Base-by-base conservation (phyloP, 768 basidiomycete species). In the Kwoniella sp. region DNA sequence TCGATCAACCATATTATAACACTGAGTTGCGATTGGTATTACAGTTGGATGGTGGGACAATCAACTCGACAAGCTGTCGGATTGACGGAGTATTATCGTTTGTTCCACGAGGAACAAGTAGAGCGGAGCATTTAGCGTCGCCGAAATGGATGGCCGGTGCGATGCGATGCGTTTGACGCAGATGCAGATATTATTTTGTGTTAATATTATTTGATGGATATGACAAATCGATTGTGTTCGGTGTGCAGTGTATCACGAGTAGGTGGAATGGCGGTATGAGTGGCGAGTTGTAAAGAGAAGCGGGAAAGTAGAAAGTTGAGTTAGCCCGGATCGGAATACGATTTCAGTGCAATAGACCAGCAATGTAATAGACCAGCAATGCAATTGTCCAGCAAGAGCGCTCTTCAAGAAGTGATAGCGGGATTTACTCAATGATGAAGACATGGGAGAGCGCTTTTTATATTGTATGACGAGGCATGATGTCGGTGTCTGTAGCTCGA, bases 1-100 rank as follows among this genome's bases (percentile, higher is more conserved):
- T 40, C 47, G 48, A 58, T 50, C 57, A 27, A 50, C 46, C 57
- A 58, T 58, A 25, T 27, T 58, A 58, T 22, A 50, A n/a, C n/a
- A n/a, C n/a, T n/a, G n/a, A n/a, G n/a, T n/a, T n/a, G n/a, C n/a
- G n/a, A n/a, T n/a, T n/a, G n/a, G n/a, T n/a, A n/a, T n/a, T n/a
- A n/a, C n/a, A n/a, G n/a, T n/a, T n/a, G n/a, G n/a, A n/a, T n/a
- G n/a, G n/a, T n/a, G n/a, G n/a, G n/a, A n/a, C n/a, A n/a, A n/a
- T n/a, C n/a, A n/a, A n/a, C n/a, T n/a, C n/a, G 40, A 15, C 40
- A 9, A 19, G 17, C 10, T 9, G 40, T 44, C 13, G 33, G 13
- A 44, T 44, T 44, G 40, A 44, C 40, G 10, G 5, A 33, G 40
- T 9, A 19, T 44, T 33, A 33, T 33, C 33, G 33, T 6, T 33